phyloP scores from a whole-genome alignment of 495 filamentous ascomycete species.

The Massariosphaeria phaeospora region DNA sequence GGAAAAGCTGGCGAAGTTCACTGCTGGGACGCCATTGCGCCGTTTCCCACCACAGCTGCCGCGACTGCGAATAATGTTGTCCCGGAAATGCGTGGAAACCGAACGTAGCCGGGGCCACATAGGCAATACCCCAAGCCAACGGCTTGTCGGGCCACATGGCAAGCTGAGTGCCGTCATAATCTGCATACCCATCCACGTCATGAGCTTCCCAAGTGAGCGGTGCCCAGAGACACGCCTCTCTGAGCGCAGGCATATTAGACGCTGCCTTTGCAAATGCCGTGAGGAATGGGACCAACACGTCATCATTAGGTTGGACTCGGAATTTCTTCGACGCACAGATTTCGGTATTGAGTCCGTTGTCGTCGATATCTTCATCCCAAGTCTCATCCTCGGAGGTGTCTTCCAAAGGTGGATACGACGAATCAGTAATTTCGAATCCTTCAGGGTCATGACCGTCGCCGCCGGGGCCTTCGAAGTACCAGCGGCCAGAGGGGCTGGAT shows the following conservation, averaged over 20 bases:
- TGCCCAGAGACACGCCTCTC: slow-evolving; percentile 3
- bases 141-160: background rate
- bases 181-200: background rate
- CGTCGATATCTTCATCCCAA: background rate
- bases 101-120: background rate
- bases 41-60: slow-evolving; percentile 1
- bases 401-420: slow-evolving; percentile 11
- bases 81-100: background rate
- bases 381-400: background rate
- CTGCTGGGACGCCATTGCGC: slow-evolving; percentile 1
- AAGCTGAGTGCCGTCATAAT: background rate
- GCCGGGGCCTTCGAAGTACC: slow-evolving; percentile 12
- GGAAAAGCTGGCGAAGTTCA: background rate
- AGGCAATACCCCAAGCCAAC: slow-evolving; percentile 2
- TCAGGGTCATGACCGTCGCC: background rate
- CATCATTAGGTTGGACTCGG: background rate
- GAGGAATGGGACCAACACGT: slow-evolving; percentile 1
- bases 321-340: background rate
- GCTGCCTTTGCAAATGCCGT: slow-evolving; percentile 6
- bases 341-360: background rate
- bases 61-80: background rate
- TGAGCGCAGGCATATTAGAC: slow-evolving; percentile 2
- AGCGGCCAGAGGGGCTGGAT: background rate
- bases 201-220: background rate
- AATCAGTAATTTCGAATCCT: background rate